These are phyloP conservation scores for Hericium coralloides DNA, from an alignment of 768 basidiomycete species.

Conservation along the genomic window DNA sequence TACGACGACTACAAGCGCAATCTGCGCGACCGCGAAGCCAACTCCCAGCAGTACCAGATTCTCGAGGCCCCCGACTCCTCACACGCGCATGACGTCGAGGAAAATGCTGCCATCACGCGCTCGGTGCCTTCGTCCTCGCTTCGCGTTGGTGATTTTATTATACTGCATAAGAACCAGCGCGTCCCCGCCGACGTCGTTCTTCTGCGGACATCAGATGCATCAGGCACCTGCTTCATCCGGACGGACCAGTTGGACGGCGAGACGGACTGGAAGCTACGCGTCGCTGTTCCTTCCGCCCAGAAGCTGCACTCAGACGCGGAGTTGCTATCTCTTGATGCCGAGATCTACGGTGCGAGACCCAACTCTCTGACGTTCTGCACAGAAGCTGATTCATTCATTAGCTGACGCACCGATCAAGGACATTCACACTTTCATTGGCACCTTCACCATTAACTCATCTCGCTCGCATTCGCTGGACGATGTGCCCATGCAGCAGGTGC, in stretches of 20 bases:
- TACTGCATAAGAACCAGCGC: slow-evolving; percentile 93
- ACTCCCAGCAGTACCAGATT: slow-evolving; percentile 84
- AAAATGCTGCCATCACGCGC: slow-evolving; percentile 36
- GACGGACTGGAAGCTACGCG: slow-evolving; percentile 96
- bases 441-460: slow-evolving; percentile 65
- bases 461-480: slow-evolving; percentile 23
- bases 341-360: slow-evolving; percentile 63
- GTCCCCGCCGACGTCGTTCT: slow-evolving; percentile 93
- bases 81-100: slow-evolving; percentile 11
- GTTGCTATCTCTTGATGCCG: slow-evolving; percentile 63
- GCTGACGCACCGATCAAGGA: slow-evolving; percentile 96
- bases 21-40: slow-evolving; percentile 87
- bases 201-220: slow-evolving; percentile 77
- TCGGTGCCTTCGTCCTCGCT: slow-evolving; percentile 83
- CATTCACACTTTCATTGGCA: slow-evolving; percentile 92
- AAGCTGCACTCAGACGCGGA: slow-evolving; percentile 51
- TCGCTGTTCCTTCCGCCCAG: slow-evolving; percentile 81
- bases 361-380: no score
- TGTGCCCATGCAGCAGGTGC: slow-evolving; percentile 29
- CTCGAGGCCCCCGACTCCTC: slow-evolving; percentile 40
- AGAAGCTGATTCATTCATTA: slow-evolving; percentile 20
- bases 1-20: slow-evolving; percentile 97
- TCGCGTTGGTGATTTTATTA: slow-evolving; percentile 84
- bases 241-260: slow-evolving; percentile 98
- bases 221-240: slow-evolving; percentile 93